A percentile compares a stretch with the other conserved stretches of the same genome.
Conservation (phyloP, 2,329 filamentous ascomycete species). For the Botrytis porri region DNA sequence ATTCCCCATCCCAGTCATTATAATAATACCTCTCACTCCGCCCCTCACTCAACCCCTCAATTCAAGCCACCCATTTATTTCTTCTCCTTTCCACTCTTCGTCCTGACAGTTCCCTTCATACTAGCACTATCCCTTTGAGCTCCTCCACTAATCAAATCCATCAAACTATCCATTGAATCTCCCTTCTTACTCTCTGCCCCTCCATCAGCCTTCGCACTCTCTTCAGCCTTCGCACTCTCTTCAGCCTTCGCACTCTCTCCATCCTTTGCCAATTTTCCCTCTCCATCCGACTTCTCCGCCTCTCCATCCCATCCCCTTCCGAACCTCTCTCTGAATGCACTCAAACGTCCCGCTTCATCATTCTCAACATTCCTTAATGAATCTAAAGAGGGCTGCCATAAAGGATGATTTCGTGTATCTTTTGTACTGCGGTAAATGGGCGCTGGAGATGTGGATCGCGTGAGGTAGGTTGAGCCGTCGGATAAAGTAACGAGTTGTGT, state of each 20-base stretch:
- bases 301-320: slow-evolving; percentile 87
- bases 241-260: slow-evolving; percentile 40
- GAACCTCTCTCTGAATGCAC: slow-evolving; percentile 80
- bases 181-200: slow-evolving; percentile 25
- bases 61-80: slow-evolving; percentile 38
- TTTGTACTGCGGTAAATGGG: slow-evolving; percentile 62
- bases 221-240: slow-evolving; percentile 30
- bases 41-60: slow-evolving; percentile 32
- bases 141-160: slow-evolving; percentile 54
- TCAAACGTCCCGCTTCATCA: slow-evolving; percentile 88
- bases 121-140: slow-evolving; percentile 21
- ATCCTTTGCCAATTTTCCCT: slow-evolving; percentile 32
- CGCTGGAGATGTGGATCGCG: slow-evolving; percentile 71
- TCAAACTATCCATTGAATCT: slow-evolving; percentile 47
- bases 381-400: slow-evolving; percentile 87
- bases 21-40: neutral
- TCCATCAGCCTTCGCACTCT: slow-evolving; percentile 38
- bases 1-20: slow-evolving; percentile 7
- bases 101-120: slow-evolving; percentile 33
- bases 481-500: slow-evolving; percentile 92
- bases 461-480: slow-evolving; percentile 81
- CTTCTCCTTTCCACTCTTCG: slow-evolving; percentile 33
- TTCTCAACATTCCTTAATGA: slow-evolving; percentile 85
- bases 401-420: slow-evolving; percentile 81
- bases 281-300: slow-evolving; percentile 40